Base-by-base conservation (phyloP, 306 rosid genomes). In the Cicer judaicum region DNA sequence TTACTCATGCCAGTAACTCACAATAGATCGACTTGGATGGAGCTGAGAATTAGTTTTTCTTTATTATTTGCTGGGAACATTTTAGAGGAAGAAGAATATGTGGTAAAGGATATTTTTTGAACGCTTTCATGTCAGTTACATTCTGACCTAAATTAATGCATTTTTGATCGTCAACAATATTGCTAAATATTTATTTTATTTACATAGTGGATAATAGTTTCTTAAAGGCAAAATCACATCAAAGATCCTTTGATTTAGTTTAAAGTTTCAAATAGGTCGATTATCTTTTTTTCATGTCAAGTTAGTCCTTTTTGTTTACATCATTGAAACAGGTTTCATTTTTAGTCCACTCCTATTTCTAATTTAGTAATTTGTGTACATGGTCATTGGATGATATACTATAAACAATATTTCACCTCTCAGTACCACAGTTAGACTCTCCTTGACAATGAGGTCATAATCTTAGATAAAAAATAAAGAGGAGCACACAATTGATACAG, bases 31-130 rank as follows among this genome's bases (percentile, higher is more conserved):
- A 10, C 49, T 19, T 40, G 24, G 8, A 38, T 40, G 24, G 8
- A 61, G 50, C 12, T 39, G 60, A n/a, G 46, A 68, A 66, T 55
- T 73, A 59, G 29, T 60, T 66, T 43, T 16, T 73, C 67, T 47
- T 14, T 72, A 44, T 52, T 80, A 56, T 68, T 56, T 64, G 14
- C 52, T 38, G 70, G 62, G 63, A 81, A 21, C 65, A 12, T 40
- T 48, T 59, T 47, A 62, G 48, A 48, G 49, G 73, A 57, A 41
- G 50, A 66, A 3, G 14, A 1, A 41, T 49, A 59, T 49, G 49
- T 41, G 52, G 54, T n/a, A 9, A 36, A 34, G 56, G 34, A 77
- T 12, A 12, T 40, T 41, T 34, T 42, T 7, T 38, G 21, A 15
- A 55, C n/a, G 29, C 57, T 43, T 61, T 19, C 13, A 55, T 76